Evolutionary conservation across 2,329 filamentous ascomycete species (phyloP), one percentile per base, ranked within the genome.

Genomic region (Neocatenulostroma microsporum): DNA sequence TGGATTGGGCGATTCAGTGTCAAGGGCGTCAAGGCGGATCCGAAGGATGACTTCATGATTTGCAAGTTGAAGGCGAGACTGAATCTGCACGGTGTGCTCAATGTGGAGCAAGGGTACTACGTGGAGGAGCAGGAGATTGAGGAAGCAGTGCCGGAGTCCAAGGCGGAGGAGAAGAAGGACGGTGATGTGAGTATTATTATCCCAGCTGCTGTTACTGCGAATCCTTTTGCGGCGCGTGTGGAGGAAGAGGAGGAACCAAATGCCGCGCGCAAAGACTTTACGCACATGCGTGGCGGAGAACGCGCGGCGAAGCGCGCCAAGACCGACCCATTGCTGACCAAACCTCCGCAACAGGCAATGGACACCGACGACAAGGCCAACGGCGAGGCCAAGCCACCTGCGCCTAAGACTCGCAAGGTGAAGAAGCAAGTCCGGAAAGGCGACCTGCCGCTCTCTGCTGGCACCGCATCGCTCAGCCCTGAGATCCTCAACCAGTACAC

Each of bases 381-480:
- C 46, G 52, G 53, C 47, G 57, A 59, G 24, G 54, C 53, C 43
- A 55, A 64, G 41, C 57, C 60, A 13, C 53, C 66, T 41, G 62
- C 87, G 57, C 76, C 77, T 49, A 84, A 84, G 81, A 94, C 79
- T 36, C 82, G 89, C 61, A 96, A 95, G 72, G 85, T 98, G 53
- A 96, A 95, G 83, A 98, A 96, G 78, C 89, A 96, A 70, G 84
- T 95, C 49, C 84, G 89, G 66, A 96, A 95, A 74, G 91, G 91
- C 49, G 89, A 96, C 50, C 74, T 98, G 38, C 85, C 88, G 45
- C 82, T 98, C 49, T 79, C 84, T 40, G 75, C 84, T 43, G 88
- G 81, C 48, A 94, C 87, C 30, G 76, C 82, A 32, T 82, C 86
- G 24, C 73, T 95, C 39, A 87, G 94, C 45, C 63, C 76, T 33